Evolutionary conservation across 306 rosid species (phyloP).

Genomic region (Pyrus pyrifolia): DNA sequence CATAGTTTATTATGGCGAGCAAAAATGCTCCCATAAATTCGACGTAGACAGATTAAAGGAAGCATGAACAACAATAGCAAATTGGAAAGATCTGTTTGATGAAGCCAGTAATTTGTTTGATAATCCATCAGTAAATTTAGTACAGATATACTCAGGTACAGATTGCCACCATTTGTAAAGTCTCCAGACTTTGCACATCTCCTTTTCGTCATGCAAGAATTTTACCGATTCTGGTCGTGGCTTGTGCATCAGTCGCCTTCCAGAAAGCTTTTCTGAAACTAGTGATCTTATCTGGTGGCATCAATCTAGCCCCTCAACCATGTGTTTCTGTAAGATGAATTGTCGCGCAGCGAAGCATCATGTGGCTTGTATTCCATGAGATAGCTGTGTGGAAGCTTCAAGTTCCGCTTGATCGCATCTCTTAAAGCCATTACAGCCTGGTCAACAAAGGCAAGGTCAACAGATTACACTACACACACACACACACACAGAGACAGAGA

Average conservation of each 20-base stretch:
- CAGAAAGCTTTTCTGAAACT: not conserved
- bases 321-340: slow-evolving; percentile 90
- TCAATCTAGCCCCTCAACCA: slow-evolving; percentile 82
- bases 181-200: not conserved
- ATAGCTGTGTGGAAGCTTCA: slow-evolving; percentile 87
- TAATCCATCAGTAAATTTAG: not conserved
- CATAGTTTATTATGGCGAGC: too few relatives aligned
- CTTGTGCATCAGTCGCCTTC: not conserved
- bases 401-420: slow-evolving; percentile 80
- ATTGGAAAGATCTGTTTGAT: not conserved
- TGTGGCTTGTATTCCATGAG: slow-evolving; percentile 95
- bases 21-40: too few relatives aligned
- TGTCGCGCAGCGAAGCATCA: slow-evolving; percentile 84
- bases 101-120: not conserved
- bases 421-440: slow-evolving; percentile 90
- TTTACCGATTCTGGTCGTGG: not conserved
- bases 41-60: too few relatives aligned
- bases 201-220: not conserved
- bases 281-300: not conserved
- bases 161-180: not conserved
- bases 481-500: not conserved
- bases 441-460: slow-evolving; percentile 7
- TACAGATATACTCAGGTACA: not conserved
- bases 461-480: not conserved
- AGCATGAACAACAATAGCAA: not conserved